These are phyloP conservation scores for Astrothelium macrocarpum DNA, from an alignment of 495 filamentous ascomycete genomes.

Conservation along the genomic window DNA sequence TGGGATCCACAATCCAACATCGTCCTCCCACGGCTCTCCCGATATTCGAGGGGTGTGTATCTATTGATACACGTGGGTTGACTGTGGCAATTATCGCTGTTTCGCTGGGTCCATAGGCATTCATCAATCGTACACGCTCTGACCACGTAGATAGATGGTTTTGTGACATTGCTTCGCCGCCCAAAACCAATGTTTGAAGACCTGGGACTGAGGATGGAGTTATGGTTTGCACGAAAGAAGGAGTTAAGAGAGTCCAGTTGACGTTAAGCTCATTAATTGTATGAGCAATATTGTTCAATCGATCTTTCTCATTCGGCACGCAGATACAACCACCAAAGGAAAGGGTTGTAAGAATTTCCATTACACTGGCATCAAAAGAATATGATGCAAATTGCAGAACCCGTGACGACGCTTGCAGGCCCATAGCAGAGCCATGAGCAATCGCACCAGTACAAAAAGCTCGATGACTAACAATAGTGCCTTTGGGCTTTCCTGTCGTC, in stretches of 20 bases:
- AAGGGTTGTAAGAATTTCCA: slow-evolving; percentile 82
- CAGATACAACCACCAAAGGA: slow-evolving; percentile 46
- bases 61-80: slow-evolving; percentile 14
- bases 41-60: slow-evolving; percentile 22
- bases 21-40: slow-evolving; percentile 22
- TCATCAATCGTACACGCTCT: slow-evolving; percentile 52
- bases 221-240: slow-evolving; percentile 51
- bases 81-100: slow-evolving; percentile 66
- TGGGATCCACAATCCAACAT: slow-evolving; percentile 34
- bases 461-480: slow-evolving; percentile 63
- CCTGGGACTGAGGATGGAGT: slow-evolving; percentile 58
- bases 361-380: slow-evolving; percentile 78
- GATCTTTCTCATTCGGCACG: slow-evolving; percentile 33
- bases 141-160: slow-evolving; percentile 66
- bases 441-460: slow-evolving; percentile 45
- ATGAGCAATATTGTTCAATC: slow-evolving; percentile 60
- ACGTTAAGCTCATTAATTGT: slow-evolving; percentile 61
- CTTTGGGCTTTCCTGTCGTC: slow-evolving; percentile 69
- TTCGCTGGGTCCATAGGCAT: slow-evolving; percentile 80
- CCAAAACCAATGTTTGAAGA: slow-evolving; percentile 66
- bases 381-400: slow-evolving; percentile 85
- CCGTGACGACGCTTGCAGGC: slow-evolving; percentile 45
- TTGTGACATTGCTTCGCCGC: slow-evolving; percentile 62
- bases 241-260: slow-evolving; percentile 78
- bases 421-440: slow-evolving; percentile 23